Base-by-base conservation (phyloP, 1,139 yeast species). In the Kazachstania sp. region DNA sequence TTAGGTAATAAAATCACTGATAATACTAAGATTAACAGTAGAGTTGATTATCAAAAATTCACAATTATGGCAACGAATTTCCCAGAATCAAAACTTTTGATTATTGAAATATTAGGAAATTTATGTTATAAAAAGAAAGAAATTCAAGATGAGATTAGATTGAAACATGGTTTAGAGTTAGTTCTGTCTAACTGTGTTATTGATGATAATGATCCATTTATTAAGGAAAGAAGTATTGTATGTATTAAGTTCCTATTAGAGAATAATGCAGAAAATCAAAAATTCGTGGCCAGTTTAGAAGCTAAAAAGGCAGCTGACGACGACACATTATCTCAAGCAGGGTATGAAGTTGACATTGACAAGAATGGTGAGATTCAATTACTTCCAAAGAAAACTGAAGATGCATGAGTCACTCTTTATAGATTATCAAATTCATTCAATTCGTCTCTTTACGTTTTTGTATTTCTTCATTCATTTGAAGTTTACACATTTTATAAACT, bases 181-280 rank as follows among this genome's bases (percentile, higher is more conserved):
- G 73, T 90, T 0, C 69, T 92, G 26, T 85, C 94, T 2, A 85
- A 82, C 55, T 88, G 97, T 67, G 77, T 83, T 37, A 81, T 92
- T 43, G 98, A 92, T 63, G 83, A 81, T 44, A 80, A 84, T 59
- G 94, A 92, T 58, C 97, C 97, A 0, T 88, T 74, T 59, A 83
- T 92, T 50, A 84, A 86, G 53, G 98, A 92, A 60, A 71, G 94
- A 51, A 77, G 95, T 1, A 84, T 92, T 32, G 67, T 90, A 12
- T 86, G 96, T 57, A 64, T 92, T 40, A 78, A 83, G 54, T 82
- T 81, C 51, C 65, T 88, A 31, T 66, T 92, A 23, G 75, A 78
- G 30, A 71, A 74, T 18, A 92, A 92, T 58, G 57, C 58, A 2
- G 74, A 69, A 43, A 92, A 90, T 61, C 97, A 92, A 65, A 71